Evolutionary conservation across 2,329 filamentous ascomycete species (phyloP).

Genomic region (Geoglossum cookeanum): DNA sequence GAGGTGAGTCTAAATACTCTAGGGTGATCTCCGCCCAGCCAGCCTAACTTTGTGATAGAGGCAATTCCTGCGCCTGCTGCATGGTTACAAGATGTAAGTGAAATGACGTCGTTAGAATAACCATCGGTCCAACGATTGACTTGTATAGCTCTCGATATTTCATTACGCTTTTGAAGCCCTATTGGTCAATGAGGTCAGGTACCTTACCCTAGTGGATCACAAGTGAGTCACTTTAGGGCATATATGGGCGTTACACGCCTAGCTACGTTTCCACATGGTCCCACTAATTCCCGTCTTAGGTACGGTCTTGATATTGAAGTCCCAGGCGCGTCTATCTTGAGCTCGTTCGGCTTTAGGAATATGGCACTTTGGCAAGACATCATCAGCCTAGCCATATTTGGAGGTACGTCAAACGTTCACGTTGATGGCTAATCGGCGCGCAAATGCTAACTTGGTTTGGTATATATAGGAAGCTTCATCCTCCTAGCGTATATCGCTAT

Average conservation of each 20-base stretch:
- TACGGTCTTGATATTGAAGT: slow-evolving; percentile 81
- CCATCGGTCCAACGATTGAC: not conserved
- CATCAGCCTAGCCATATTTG: slow-evolving; percentile 47
- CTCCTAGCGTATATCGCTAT: slow-evolving; percentile 78
- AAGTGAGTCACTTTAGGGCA: slow-evolving; percentile 42
- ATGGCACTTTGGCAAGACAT: slow-evolving; percentile 72
- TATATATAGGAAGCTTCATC: slow-evolving; percentile 67
- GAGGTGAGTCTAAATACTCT: slow-evolving; percentile 20
- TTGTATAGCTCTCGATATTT: slow-evolving; percentile 64
- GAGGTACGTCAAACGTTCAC: not conserved
- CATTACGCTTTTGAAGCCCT: slow-evolving; percentile 94
- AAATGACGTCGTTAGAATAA: slow-evolving; percentile 7
- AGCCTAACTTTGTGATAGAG: slow-evolving; percentile 24
- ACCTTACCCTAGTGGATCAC: slow-evolving; percentile 74
- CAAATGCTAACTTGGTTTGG: not conserved
- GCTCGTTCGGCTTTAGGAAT: slow-evolving; percentile 86
- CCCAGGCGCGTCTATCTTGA: slow-evolving; percentile 81
- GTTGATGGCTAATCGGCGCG: not conserved
- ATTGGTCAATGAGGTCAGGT: slow-evolving; percentile 91
- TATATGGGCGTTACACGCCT: not conserved
- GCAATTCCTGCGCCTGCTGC: slow-evolving; percentile 69
- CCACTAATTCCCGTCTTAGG: slow-evolving; percentile 2
- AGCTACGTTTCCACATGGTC: too few species aligned
- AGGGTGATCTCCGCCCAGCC: not conserved
- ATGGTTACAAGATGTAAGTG: slow-evolving; percentile 66